A percentile compares a stretch with the other conserved stretches of the same genome.
Conservation (phyloP, 2,329 filamentous ascomycete species). For the Pseudonectria foliicola region DNA sequence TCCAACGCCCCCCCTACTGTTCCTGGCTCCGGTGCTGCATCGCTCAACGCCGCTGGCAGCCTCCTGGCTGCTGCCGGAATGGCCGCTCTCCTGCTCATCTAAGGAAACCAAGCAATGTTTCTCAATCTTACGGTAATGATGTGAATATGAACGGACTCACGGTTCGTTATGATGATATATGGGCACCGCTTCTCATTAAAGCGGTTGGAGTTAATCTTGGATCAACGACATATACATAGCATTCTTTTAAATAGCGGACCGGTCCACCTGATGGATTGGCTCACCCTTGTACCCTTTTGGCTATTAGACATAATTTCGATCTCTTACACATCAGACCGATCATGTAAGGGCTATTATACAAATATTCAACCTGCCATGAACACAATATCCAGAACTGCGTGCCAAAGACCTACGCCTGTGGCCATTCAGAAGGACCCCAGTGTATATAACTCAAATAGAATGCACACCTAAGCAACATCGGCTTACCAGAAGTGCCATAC, state of each 20-base stretch:
- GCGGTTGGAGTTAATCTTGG: no score
- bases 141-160: slow-evolving; percentile 6
- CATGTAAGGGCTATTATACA: no score
- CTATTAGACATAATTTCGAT: no score
- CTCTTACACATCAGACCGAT: no score
- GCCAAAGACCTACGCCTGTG: slow-evolving; percentile 26
- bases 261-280: no score
- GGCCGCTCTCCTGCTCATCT: slow-evolving; percentile 35
- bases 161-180: neutral
- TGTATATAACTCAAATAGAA: slow-evolving; percentile 29
- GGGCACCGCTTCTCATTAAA: no score
- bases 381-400: slow-evolving; percentile 8
- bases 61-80: slow-evolving; percentile 32
- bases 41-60: slow-evolving; percentile 25
- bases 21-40: slow-evolving; percentile 22
- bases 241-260: no score
- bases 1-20: slow-evolving; percentile 11
- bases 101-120: slow-evolving; percentile 11
- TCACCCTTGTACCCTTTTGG: neutral
- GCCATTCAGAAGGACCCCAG: slow-evolving; percentile 17
- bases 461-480: slow-evolving; percentile 27
- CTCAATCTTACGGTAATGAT: slow-evolving; percentile 6
- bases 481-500: slow-evolving; percentile 15
- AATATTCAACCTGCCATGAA: no score
- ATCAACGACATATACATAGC: no score